Conservation (phyloP, 1,284 basidiomycete genomes). For the Malassezia psittaci region DNA sequence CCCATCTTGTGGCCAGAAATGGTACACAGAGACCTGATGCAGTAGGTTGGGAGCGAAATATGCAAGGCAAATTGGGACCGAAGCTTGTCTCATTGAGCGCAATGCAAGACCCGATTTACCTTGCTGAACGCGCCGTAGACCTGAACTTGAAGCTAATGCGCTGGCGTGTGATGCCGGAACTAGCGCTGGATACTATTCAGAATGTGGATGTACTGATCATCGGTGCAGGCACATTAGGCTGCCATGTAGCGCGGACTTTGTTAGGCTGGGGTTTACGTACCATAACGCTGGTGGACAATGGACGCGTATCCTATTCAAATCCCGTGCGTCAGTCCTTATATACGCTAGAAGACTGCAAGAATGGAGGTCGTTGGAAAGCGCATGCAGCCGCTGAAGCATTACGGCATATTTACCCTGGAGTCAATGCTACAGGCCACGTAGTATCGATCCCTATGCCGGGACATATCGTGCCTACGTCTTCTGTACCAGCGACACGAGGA, state of each 20-base stretch:
- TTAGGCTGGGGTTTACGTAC: conserved; percentile 74
- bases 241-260: conserved; percentile 89
- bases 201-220: conserved; percentile 70
- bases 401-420: conserved; percentile 80
- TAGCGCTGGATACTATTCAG: conserved; percentile 78
- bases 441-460: conserved; percentile 94
- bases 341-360: conserved; percentile 83
- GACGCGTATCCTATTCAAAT: conserved; percentile 86
- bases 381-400: conserved; percentile 76
- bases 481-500: conserved; percentile 56
- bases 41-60: conserved; percentile 91
- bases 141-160: conserved; percentile 95
- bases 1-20: background rate
- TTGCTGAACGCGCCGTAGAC: conserved; percentile 91
- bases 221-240: conserved; percentile 90
- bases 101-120: conserved; percentile 77
- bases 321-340: conserved; percentile 93
- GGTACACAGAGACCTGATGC: conserved; percentile 16
- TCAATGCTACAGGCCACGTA: conserved; percentile 67
- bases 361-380: conserved; percentile 86
- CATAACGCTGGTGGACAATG: conserved; percentile 85
- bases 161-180: conserved; percentile 82
- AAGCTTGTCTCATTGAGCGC: conserved; percentile 82
- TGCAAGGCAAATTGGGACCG: conserved; percentile 70
- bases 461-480: conserved; percentile 61